Conservation (phyloP, 2,329 filamentous ascomycete species). For the Cladosporium sp. region DNA sequence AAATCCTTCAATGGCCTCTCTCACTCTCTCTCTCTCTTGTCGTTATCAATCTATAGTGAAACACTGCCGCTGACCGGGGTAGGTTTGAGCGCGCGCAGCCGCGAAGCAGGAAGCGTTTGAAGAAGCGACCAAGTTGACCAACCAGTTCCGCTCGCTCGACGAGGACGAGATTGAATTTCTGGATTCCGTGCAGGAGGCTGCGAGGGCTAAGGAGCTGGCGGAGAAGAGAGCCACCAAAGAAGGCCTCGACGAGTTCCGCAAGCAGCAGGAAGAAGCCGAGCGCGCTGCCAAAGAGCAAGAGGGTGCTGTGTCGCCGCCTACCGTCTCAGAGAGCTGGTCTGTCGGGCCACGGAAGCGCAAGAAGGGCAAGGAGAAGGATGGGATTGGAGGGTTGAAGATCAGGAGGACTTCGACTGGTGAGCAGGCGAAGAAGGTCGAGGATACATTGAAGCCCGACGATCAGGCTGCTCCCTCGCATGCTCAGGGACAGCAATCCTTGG, state of each 20-base stretch:
- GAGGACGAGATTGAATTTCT: constrained; percentile 79
- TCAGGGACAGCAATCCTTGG: not conserved
- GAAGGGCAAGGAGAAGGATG: constrained; percentile 38
- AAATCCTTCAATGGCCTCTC: not conserved
- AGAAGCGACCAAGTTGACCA: constrained; percentile 68
- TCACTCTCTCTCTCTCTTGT: not conserved
- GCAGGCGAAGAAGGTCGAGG: constrained; percentile 18
- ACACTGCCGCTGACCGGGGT: constrained; percentile 29
- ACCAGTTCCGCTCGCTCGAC: constrained; percentile 77
- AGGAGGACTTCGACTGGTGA: constrained; percentile 40
- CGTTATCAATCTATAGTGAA: constrained; percentile 21
- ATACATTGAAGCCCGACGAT: not conserved
- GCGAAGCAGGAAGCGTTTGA: constrained; percentile 83
- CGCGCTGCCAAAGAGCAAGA: constrained; percentile 55
- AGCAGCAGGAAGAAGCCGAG: constrained; percentile 62
- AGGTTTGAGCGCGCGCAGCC: constrained; percentile 48
- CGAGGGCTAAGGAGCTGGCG: constrained; percentile 57
- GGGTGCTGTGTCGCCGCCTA: constrained; percentile 47
- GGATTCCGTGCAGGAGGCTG: constrained; percentile 59
- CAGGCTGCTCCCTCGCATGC: not conserved
- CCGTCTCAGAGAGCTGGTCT: constrained; percentile 49
- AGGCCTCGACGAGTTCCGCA: constrained; percentile 60
- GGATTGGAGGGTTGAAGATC: constrained; percentile 49
- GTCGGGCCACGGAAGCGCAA: constrained; percentile 40
- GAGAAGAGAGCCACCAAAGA: constrained; percentile 61